Base-by-base conservation (phyloP, 2,329 filamentous ascomycete species). In the Hypoxylon rubiginosum region DNA sequence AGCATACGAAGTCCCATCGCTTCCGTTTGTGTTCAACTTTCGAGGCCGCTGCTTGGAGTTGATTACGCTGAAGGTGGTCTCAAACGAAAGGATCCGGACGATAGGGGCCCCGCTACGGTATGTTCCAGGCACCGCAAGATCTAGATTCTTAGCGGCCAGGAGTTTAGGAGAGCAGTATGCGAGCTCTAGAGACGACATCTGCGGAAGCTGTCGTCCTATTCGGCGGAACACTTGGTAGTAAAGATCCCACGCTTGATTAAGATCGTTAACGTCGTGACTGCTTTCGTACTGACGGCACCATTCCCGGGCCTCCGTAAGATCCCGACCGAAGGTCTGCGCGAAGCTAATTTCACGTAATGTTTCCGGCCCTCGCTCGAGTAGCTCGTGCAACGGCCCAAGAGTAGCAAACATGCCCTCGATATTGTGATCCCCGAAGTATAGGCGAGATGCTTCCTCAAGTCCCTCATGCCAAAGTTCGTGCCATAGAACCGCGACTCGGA, bases 381-480 rank as follows among this genome's bases (percentile, higher is more conserved):
- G 91, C 45, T 94, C 92, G 77, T 99, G 96, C 24, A 99, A 84
- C 6, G 97, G 97, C 53, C 92, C 92, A 4, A 99, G 87, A 0
- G 92, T 94, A 10, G 90, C 87, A 78, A 99, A 96, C 96, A 99
- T 99, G 75, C 95, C 97, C 66, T 97, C 92, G 48, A 98, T 96
- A 78, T 99, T 97, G 75, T 97, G 92, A 74, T 98, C 95, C 64
- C 95, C 96, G 80, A 99, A 99, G 83, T 98, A 99, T 17, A 99
- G 84, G 57, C 96, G 89, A 32, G 94, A 97, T 0, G 96, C 97
- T 82, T 99, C 97, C 79, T 99, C 96, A 15, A 99, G 85, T 28
- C 92, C 97, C 79, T 99, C 97, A 72, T 99, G 96, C 96, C 96
- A 99, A 71, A 97, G 92, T 76, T 99, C 96, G 76, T 99, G 96